Conservation (phyloP, 345 rosid genomes). For the Rhizophora apiculata region DNA sequence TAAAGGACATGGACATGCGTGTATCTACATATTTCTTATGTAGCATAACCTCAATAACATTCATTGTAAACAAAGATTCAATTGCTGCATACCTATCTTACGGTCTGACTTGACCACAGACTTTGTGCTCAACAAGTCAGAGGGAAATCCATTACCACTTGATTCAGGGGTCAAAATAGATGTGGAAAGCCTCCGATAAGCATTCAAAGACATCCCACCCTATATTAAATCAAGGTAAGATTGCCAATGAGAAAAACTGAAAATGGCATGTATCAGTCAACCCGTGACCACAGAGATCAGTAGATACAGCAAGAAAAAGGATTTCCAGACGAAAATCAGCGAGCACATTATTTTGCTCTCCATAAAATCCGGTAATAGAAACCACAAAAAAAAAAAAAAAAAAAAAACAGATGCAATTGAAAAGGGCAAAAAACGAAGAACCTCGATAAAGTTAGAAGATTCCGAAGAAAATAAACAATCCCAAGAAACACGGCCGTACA, state of each 20-base stretch:
- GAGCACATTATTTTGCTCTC: background rate
- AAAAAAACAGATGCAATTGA: background rate
- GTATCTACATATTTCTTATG: background rate
- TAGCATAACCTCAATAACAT: background rate
- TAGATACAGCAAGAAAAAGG: too few relatives aligned
- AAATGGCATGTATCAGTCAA: background rate
- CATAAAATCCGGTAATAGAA: background rate
- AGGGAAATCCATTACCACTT: conserved; percentile 50
- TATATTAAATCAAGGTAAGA: conserved; percentile 21
- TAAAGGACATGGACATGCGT: too few relatives aligned
- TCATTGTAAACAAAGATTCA: background rate
- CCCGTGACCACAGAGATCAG: background rate
- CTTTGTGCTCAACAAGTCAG: conserved; percentile 54
- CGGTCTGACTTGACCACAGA: conserved; percentile 45
- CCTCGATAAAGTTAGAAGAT: conserved; percentile 26
- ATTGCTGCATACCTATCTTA: conserved; percentile 44
- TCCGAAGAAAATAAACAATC: conserved; percentile 17
- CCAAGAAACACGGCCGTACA: conserved; percentile 8
- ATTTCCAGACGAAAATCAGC: too few relatives aligned
- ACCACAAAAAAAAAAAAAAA: background rate
- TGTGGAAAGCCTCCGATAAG: conserved; percentile 48
- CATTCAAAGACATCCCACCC: conserved; percentile 40
- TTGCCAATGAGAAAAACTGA: background rate
- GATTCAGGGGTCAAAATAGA: conserved; percentile 56
- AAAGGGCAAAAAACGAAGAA: background rate